These are phyloP conservation scores for Aureobasidium lini DNA, from an alignment of 2,329 filamentous ascomycete species.

Conservation along the genomic window DNA sequence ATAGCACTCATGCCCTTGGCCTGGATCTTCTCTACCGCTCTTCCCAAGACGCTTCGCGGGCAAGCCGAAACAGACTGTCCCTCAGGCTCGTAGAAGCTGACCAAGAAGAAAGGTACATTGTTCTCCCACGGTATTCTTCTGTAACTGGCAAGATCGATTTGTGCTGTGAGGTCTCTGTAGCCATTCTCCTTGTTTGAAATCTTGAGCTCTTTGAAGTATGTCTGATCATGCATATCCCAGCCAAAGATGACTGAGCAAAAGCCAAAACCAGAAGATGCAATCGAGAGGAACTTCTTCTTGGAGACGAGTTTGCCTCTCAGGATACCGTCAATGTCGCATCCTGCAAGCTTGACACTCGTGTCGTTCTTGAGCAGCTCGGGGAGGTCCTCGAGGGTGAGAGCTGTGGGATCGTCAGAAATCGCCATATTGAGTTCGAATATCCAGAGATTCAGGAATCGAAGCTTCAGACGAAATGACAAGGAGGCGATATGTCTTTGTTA, in stretches of 20 bases:
- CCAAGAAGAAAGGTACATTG: slow-evolving; percentile 75
- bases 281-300: slow-evolving; percentile 84
- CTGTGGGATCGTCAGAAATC: slow-evolving; percentile 26
- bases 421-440: slow-evolving; percentile 22
- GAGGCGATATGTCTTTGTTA: not conserved
- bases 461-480: not conserved
- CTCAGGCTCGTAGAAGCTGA: slow-evolving; percentile 78
- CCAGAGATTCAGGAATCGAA: too few relatives aligned
- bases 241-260: slow-evolving; percentile 94
- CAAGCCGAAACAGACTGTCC: slow-evolving; percentile 65
- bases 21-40: slow-evolving; percentile 59
- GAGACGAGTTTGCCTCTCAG: slow-evolving; percentile 85
- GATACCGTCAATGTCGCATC: slow-evolving; percentile 78
- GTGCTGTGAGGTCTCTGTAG: slow-evolving; percentile 75
- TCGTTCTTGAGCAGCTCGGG: slow-evolving; percentile 62
- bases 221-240: slow-evolving; percentile 95
- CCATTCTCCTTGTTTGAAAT: slow-evolving; percentile 89
- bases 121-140: slow-evolving; percentile 87
- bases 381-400: slow-evolving; percentile 57
- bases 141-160: slow-evolving; percentile 70
- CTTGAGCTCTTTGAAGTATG: slow-evolving; percentile 75
- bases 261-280: slow-evolving; percentile 74
- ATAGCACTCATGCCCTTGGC: slow-evolving; percentile 69
- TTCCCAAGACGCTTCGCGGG: slow-evolving; percentile 67
- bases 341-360: slow-evolving; percentile 76